Base-by-base conservation (phyloP, 495 filamentous ascomycete genomes). In the Sabuloglossum arenarium region DNA sequence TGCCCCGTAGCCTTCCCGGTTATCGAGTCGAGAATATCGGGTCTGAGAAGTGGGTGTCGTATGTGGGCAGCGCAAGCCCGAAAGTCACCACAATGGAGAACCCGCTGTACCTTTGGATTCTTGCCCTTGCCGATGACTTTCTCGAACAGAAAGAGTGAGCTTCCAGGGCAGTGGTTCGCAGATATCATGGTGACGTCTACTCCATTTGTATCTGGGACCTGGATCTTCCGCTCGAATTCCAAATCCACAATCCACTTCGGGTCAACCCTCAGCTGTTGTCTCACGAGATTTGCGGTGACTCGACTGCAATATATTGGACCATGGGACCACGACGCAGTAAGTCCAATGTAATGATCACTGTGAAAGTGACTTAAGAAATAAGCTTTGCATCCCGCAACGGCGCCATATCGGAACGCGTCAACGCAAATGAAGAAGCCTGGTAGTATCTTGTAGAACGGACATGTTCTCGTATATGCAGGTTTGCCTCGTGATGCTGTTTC, bases 331-430 rank as follows among this genome's bases (percentile, higher is more conserved):
- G 75, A 85, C 10, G 82, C 79, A 24, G 84, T 89, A 3, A 99
- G 73, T 0, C 91, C 91, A 31, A 94, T 78, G 65, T 99, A 99
- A 62, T 99, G 91, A 64, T 99, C 91, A 59, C 85, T 93, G 67
- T 99, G 91, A 60, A 96, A 99, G 64, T 99, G 91, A 60, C 87
- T 94, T 27, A 99, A 76, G 63, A 99, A 99, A 65, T 99, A 99
- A 23, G 90, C 91, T 51, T 85, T 82, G 65, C 87, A 93, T 0
- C 86, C 88, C 65, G 93, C 78, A 0, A 99, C 84, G 3, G 87
- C 85, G 3, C 91, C 93, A 63, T 97, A 99, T 6, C 88, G 79
- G 67, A 99, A 97, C 0, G 93, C 91, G 66, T 99, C 91, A 3
- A 98, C 91, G 55, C 86, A 89, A 59, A 97, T 93, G 54, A 76